These are phyloP conservation scores for Dryas drummondii DNA, from an alignment of 306 rosid species.

Conservation along the genomic window DNA sequence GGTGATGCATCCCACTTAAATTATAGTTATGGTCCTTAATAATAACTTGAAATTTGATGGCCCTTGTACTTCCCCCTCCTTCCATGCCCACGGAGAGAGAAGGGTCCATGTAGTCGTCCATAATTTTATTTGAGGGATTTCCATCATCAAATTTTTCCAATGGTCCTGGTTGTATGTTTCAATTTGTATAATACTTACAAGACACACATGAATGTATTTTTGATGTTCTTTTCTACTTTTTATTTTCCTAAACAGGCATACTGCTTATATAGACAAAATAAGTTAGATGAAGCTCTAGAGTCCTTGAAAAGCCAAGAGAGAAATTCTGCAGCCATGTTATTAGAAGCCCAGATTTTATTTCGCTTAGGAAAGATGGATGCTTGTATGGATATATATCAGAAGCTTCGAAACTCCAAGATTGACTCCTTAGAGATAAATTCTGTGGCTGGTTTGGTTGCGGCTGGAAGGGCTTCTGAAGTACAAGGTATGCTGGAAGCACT, in stretches of 20 bases:
- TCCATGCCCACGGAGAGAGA: background rate
- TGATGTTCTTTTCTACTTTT: conserved; percentile 23
- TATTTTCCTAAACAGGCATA: conserved; percentile 65
- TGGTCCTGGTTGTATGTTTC: background rate
- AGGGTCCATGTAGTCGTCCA: background rate
- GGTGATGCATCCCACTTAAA: background rate
- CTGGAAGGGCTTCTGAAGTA: conserved; percentile 85
- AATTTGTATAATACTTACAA: background rate
- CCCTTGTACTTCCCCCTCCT: background rate
- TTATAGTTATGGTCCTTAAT: background rate
- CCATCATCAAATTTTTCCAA: conserved; percentile 10
- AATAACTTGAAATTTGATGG: background rate
- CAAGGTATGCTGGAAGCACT: conserved; percentile 72
- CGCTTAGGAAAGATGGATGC: conserved; percentile 89
- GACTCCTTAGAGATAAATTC: conserved; percentile 79
- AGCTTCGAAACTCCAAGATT: conserved; percentile 75
- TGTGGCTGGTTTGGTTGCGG: conserved; percentile 76
- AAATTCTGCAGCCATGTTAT: conserved; percentile 53
- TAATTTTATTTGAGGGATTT: background rate
- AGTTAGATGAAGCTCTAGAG: conserved; percentile 78
- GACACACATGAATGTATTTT: conserved; percentile 5
- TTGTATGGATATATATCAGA: conserved; percentile 84
- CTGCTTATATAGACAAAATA: conserved; percentile 95
- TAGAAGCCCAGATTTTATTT: conserved; percentile 90
- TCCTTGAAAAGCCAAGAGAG: conserved; percentile 60